Conservation (phyloP, 2,329 filamentous ascomycete genomes). For the Raffaelea albimanens region DNA sequence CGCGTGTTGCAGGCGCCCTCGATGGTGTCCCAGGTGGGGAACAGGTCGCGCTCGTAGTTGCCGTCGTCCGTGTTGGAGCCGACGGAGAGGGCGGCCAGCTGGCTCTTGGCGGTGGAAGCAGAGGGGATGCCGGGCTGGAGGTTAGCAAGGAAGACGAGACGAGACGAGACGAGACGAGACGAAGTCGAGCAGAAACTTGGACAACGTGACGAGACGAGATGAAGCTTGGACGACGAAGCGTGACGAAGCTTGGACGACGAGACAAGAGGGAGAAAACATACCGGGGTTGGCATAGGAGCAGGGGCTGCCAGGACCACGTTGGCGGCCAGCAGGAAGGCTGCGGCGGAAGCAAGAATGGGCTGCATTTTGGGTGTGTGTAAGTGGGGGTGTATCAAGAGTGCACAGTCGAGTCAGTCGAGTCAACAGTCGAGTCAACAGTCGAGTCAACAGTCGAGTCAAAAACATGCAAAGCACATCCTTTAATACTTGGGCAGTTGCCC, state of each 20-base stretch:
- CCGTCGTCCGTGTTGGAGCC: conserved; percentile 41
- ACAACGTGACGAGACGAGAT: neutral
- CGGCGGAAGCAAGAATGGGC: neutral
- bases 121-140: conserved; percentile 54
- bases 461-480: no score
- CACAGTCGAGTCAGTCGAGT: no score
- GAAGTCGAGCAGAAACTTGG: no score
- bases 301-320: neutral
- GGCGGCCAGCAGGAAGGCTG: neutral
- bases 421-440: no score
- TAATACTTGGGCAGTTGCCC: no score
- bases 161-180: neutral
- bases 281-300: neutral
- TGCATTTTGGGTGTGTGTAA: neutral
- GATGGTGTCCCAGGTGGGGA: conserved; percentile 63
- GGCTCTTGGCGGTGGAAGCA: conserved; percentile 42
- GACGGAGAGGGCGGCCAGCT: conserved; percentile 51
- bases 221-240: neutral
- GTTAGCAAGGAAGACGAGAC: neutral
- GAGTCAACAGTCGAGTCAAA: no score
- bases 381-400: no score
- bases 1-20: conserved; percentile 60
- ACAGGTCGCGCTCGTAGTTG: conserved; percentile 56
- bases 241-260: neutral
- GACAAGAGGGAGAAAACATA: neutral